Conservation (phyloP, 73 alveolate genomes). For the Uronychia binucleata region DNA sequence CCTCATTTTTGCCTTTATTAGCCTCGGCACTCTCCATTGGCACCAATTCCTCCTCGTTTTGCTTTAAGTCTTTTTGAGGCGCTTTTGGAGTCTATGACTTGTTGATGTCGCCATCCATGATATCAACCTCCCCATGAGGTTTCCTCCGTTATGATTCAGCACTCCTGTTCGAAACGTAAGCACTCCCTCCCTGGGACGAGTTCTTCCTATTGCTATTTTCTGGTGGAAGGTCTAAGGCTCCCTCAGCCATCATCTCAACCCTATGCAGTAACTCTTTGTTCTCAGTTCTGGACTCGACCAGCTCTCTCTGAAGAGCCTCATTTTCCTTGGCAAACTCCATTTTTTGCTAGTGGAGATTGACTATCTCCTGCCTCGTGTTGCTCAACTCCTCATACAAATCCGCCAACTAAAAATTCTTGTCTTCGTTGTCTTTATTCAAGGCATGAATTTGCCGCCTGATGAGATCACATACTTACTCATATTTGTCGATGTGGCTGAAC, state of each 20-base stretch:
- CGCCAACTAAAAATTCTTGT: background rate
- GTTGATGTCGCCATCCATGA: background rate
- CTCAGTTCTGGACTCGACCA: background rate
- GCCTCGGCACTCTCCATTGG: background rate
- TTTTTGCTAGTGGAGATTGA: background rate
- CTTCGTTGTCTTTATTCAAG: background rate
- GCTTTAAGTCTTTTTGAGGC: background rate
- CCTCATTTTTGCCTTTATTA: too few relatives aligned
- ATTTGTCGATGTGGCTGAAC: background rate
- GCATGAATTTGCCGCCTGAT: too few relatives aligned
- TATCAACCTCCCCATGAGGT: background rate
- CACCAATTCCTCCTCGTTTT: background rate
- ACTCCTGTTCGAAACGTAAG: background rate
- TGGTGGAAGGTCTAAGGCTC: background rate
- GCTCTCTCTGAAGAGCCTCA: background rate
- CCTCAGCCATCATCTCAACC: background rate
- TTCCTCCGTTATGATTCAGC: background rate
- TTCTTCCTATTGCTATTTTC: background rate
- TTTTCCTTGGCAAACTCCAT: background rate
- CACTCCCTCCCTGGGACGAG: background rate
- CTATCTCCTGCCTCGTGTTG: background rate
- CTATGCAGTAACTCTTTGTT: background rate
- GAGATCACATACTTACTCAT: background rate
- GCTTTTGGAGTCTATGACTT: background rate
- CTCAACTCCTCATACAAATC: background rate